phyloP scores from a whole-genome alignment of 345 rosid genomes.

The Cardiospermum halicacabum region DNA sequence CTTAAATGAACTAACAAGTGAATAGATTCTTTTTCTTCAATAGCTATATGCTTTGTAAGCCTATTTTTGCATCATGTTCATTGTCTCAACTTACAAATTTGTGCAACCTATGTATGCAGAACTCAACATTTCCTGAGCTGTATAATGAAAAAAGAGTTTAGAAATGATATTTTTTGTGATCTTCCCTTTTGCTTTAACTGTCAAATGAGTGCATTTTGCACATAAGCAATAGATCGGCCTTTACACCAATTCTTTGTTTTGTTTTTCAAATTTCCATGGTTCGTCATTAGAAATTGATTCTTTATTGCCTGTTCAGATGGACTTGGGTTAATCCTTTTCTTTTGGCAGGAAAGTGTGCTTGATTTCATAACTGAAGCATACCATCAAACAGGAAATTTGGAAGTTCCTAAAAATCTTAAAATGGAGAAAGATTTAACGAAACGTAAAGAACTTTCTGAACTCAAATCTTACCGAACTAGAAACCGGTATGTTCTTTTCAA shows the following conservation, averaged over 20 bases:
- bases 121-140: neutral
- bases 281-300: neutral
- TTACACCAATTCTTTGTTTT: no score
- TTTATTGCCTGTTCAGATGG: neutral
- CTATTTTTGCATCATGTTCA: neutral
- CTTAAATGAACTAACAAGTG: neutral
- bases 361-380: slow-evolving; percentile 57
- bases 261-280: no score
- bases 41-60: neutral
- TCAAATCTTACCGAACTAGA: slow-evolving; percentile 59
- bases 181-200: neutral
- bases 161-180: neutral
- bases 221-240: no score
- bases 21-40: neutral
- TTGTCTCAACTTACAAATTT: neutral
- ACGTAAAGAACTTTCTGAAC: slow-evolving; percentile 45
- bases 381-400: slow-evolving; percentile 38
- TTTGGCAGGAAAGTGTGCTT: slow-evolving; percentile 61
- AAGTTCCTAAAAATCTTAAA: slow-evolving; percentile 52
- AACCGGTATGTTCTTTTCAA: slow-evolving; percentile 47
- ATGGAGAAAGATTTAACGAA: slow-evolving; percentile 50
- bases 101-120: neutral
- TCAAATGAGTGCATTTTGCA: no score
- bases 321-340: neutral
- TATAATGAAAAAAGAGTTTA: neutral